phyloP scores from a whole-genome alignment of 2,329 filamentous ascomycete genomes.

The Zalaria obscura region DNA sequence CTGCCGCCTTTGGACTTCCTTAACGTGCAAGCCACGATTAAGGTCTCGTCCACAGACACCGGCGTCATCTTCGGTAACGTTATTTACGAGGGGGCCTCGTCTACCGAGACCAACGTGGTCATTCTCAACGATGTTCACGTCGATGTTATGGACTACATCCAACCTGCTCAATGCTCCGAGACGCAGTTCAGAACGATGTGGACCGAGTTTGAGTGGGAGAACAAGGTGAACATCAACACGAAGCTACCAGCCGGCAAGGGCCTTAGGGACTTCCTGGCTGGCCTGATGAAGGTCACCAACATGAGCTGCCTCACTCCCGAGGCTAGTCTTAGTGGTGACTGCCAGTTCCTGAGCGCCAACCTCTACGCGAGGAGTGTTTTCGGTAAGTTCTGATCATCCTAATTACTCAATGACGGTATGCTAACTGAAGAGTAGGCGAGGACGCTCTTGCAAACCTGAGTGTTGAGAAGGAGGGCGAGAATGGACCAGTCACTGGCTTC shows the following conservation, averaged over 20 bases:
- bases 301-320: constrained; percentile 97
- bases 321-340: constrained; percentile 91
- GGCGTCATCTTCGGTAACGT: constrained; percentile 99
- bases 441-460: constrained; percentile 94
- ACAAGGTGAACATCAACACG: constrained; percentile 99
- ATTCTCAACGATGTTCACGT: constrained; percentile 97
- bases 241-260: constrained; percentile 62
- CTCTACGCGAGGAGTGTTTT: constrained; percentile 94
- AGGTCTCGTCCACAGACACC: constrained; percentile 94
- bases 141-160: constrained; percentile 99
- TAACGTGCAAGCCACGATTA: constrained; percentile 97
- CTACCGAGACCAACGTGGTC: constrained; percentile 87
- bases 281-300: constrained; percentile 95
- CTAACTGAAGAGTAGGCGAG: constrained; percentile 52
- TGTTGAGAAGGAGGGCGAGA: constrained; percentile 92
- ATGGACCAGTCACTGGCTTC: constrained; percentile 91
- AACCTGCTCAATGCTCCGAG: constrained; percentile 90
- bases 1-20: constrained; percentile 91
- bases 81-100: constrained; percentile 87
- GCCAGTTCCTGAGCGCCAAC: constrained; percentile 94
- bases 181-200: constrained; percentile 99
- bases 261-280: constrained; percentile 78
- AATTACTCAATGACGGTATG: not conserved
- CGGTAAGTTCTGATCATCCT: constrained; percentile 50
- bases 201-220: constrained; percentile 99